These are phyloP conservation scores for Alternaria tenuissima DNA, from an alignment of 2,329 filamentous ascomycete species.

Conservation along the genomic window DNA sequence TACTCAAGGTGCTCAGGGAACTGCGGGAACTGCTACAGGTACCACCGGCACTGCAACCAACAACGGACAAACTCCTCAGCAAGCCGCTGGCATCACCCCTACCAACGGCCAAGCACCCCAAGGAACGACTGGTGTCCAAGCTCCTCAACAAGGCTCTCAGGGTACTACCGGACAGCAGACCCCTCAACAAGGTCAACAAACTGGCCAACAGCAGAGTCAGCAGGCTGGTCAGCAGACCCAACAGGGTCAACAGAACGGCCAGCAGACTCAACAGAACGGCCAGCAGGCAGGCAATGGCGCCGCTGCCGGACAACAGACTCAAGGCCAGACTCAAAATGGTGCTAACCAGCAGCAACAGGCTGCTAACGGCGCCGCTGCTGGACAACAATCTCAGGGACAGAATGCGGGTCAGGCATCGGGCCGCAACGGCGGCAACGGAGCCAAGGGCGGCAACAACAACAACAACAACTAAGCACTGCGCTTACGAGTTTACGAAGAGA, in stretches of 20 bases:
- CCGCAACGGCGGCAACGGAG: not conserved
- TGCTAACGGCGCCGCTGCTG: not conserved
- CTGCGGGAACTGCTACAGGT: not conserved
- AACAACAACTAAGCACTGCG: constrained; percentile 4
- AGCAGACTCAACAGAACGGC: not conserved
- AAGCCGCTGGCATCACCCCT: not conserved
- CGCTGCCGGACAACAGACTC: not conserved
- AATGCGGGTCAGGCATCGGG: not conserved
- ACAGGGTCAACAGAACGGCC: constrained; percentile 17
- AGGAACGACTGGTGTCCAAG: constrained; percentile 3
- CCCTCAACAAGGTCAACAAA: constrained; percentile 15
- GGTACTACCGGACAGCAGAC: constrained; percentile 10
- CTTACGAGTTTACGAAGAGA: not conserved
- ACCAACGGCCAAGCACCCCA: constrained; percentile 1
- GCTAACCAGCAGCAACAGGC: constrained; percentile 3
- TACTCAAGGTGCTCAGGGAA: not conserved
- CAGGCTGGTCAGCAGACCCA: constrained; percentile 9
- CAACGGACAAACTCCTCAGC: constrained; percentile 4
- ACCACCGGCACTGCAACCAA: not conserved
- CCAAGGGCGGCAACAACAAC: constrained; percentile 3
- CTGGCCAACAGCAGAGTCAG: not conserved
- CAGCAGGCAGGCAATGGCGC: not conserved
- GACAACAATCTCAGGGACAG: constrained; percentile 7
- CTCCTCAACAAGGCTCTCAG: constrained; percentile 7
- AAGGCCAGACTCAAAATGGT: not conserved